These are phyloP conservation scores for Tephrocybe sp. DNA, from an alignment of 768 basidiomycete species.

Conservation along the genomic window DNA sequence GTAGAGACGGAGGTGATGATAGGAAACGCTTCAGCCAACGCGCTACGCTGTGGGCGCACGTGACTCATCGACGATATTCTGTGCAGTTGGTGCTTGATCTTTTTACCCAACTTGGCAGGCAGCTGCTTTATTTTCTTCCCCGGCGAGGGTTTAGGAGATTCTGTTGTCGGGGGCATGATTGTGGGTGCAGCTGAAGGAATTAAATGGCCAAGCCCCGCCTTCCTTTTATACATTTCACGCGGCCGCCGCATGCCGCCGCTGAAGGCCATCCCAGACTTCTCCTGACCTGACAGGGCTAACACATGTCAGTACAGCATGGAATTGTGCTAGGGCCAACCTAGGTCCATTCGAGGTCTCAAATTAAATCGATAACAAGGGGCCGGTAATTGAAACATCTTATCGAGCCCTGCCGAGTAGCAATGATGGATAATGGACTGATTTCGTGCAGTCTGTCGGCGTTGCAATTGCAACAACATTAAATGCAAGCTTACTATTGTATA, in stretches of 20 bases:
- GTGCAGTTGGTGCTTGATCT: constrained; percentile 20
- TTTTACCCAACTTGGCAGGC: constrained; percentile 23
- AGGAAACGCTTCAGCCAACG: constrained; percentile 19
- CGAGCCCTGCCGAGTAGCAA: constrained; percentile 8
- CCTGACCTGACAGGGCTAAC: background rate
- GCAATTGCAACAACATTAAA: constrained; percentile 12
- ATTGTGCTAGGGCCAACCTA: constrained; percentile 1
- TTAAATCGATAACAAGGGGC: background rate
- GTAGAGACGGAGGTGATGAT: constrained; percentile 25
- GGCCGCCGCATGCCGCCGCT: constrained; percentile 5
- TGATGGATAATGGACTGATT: background rate
- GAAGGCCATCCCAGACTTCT: background rate
- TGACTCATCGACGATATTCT: constrained; percentile 12
- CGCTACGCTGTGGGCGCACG: constrained; percentile 23
- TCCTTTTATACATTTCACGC: constrained; percentile 17
- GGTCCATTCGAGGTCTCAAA: background rate
- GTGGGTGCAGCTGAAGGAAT: background rate
- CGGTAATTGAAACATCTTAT: background rate
- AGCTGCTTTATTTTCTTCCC: constrained; percentile 20
- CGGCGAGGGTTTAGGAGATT: constrained; percentile 15
- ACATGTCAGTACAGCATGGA: constrained; percentile 2
- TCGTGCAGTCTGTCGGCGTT: background rate
- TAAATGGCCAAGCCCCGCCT: background rate
- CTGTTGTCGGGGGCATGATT: constrained; percentile 12
- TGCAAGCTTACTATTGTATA: constrained; percentile 19